Evolutionary conservation across 495 filamentous ascomycete genomes (phyloP).

Genomic region (Penicillium maclennaniae): DNA sequence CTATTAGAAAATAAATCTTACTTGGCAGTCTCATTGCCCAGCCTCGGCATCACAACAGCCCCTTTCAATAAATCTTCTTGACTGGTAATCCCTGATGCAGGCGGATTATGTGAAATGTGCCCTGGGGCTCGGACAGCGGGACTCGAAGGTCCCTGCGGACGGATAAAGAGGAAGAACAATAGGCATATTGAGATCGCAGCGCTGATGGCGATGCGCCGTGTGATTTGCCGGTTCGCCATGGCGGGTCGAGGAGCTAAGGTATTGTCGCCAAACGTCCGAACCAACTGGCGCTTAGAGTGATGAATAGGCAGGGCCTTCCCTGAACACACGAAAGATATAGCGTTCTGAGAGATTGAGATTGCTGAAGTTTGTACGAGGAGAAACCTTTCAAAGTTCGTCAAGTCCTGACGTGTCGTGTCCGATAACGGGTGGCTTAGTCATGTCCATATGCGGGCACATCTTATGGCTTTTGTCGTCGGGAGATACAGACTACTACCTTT

Average conservation of each 20-base stretch:
- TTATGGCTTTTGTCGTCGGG: not conserved
- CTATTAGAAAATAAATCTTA: slow-evolving; percentile 12
- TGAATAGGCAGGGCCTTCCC: not conserved
- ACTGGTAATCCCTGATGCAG: slow-evolving; percentile 19
- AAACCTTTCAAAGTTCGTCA: not conserved
- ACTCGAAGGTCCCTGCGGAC: slow-evolving; percentile 39
- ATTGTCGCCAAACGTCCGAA: slow-evolving; percentile 4
- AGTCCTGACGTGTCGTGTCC: not conserved
- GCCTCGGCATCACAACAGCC: slow-evolving; percentile 77
- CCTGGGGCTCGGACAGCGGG: slow-evolving; percentile 43
- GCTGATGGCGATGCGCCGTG: slow-evolving; percentile 38
- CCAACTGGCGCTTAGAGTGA: not conserved
- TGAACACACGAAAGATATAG: not conserved
- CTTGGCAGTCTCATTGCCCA: slow-evolving; percentile 87
- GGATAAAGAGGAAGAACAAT: slow-evolving; percentile 40
- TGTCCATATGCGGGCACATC: not conserved
- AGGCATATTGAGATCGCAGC: slow-evolving; percentile 32
- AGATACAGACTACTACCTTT: not conserved
- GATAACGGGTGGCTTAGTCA: slow-evolving; percentile 4
- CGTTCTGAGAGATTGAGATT: slow-evolving; percentile 1
- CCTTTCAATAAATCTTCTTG: slow-evolving; percentile 59
- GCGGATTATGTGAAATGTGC: slow-evolving; percentile 33
- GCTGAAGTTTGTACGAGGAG: not conserved
- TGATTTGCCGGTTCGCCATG: slow-evolving; percentile 45
- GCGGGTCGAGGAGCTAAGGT: slow-evolving; percentile 1